Evolutionary conservation across 202 grass and related monocot species (phyloP).

Genomic region (Carex arenaria): DNA sequence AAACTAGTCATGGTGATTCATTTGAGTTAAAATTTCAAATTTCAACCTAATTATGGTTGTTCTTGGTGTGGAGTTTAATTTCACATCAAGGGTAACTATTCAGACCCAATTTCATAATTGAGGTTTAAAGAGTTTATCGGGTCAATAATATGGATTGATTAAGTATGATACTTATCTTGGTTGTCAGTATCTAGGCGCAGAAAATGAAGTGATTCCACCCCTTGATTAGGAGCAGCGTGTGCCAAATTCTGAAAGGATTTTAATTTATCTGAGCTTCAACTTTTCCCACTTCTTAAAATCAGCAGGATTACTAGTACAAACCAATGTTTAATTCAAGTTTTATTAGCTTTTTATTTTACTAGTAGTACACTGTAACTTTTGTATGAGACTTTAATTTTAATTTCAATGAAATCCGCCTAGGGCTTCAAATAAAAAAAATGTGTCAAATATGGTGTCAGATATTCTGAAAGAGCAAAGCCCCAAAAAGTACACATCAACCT

Average conservation of each 20-base stretch:
- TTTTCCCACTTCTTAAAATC: no score
- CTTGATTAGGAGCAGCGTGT: conserved; percentile 89
- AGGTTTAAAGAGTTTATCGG: neutral
- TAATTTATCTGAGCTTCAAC: no score
- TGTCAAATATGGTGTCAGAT: conserved; percentile 87
- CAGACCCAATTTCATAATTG: neutral
- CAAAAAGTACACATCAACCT: conserved; percentile 62
- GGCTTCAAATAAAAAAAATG: neutral
- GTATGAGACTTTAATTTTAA: no score
- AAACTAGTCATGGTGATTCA: no score
- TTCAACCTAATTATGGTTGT: no score
- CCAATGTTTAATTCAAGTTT: no score
- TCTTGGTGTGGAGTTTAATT: neutral
- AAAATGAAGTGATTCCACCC: conserved; percentile 69
- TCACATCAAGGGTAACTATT: neutral
- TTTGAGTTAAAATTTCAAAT: no score
- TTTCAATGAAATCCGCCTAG: no score
- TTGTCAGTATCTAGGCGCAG: conserved; percentile 73
- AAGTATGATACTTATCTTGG: conserved; percentile 10
- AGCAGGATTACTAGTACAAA: no score
- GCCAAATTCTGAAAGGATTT: no score
- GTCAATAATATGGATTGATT: neutral
- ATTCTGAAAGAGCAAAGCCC: conserved; percentile 95
- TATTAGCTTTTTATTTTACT: no score
- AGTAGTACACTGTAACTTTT: no score